phyloP scores from a whole-genome alignment of 495 filamentous ascomycete species.

The Pyrenula massariospora region DNA sequence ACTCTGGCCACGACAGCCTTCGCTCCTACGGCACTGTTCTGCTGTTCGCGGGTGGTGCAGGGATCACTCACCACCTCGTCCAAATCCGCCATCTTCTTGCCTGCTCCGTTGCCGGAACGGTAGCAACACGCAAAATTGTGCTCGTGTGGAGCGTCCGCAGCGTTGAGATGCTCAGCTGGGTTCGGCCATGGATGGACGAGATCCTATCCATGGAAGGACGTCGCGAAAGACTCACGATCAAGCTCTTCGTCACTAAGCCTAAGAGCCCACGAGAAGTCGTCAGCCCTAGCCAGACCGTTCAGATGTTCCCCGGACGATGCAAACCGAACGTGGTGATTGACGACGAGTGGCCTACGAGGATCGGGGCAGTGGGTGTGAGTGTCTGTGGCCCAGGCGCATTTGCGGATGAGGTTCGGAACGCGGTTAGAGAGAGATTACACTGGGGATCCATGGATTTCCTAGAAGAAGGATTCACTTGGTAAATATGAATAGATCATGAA shows the following conservation, averaged over 20 bases:
- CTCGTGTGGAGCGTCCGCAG: conserved; percentile 86
- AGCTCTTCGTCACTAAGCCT: conserved; percentile 84
- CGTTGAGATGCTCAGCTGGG: conserved; percentile 85
- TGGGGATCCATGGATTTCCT: conserved; percentile 70
- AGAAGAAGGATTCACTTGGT: conserved; percentile 93
- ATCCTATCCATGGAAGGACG: conserved; percentile 76
- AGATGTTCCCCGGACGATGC: conserved; percentile 74
- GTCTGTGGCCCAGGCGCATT: conserved; percentile 87
- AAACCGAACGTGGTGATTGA: conserved; percentile 51
- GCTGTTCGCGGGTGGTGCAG: conserved; percentile 77
- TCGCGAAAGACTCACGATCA: conserved; percentile 69
- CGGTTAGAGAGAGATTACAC: conserved; percentile 54
- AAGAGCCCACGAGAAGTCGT: conserved; percentile 69
- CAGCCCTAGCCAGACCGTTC: conserved; percentile 67
- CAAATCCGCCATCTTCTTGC: conserved; percentile 64
- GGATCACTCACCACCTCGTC: conserved; percentile 79
- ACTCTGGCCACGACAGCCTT: conserved; percentile 55
- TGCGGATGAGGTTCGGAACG: conserved; percentile 73
- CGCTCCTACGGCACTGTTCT: conserved; percentile 76
- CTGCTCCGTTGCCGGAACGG: conserved; percentile 54
- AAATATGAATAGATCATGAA: conserved; percentile 5
- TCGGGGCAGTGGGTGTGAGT: conserved; percentile 74
- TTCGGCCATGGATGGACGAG: conserved; percentile 88
- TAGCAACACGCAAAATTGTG: conserved; percentile 67
- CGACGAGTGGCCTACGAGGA: conserved; percentile 60